Evolutionary conservation across 768 basidiomycete species (phyloP).

Genomic region (Paxillus ammoniavirescens): DNA sequence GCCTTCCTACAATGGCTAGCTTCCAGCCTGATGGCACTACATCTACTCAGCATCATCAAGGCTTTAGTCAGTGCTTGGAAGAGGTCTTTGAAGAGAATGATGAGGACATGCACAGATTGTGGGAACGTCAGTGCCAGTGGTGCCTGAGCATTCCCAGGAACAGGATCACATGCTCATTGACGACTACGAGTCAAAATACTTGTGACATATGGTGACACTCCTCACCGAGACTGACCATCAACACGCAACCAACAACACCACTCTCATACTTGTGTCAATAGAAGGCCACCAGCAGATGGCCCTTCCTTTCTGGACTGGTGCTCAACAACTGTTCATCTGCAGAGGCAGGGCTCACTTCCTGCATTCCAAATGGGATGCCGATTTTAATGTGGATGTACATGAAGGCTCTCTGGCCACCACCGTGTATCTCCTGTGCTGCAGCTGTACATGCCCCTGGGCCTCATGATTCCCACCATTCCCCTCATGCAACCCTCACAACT

Average conservation of each 20-base stretch:
- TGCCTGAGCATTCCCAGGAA: slow-evolving; percentile 54
- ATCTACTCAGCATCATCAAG: slow-evolving; percentile 4
- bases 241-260: slow-evolving; percentile 49
- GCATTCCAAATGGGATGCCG: too few relatives aligned
- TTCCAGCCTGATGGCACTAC: too few relatives aligned
- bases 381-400: slow-evolving; percentile 57
- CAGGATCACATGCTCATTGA: too few relatives aligned
- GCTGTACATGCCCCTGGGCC: slow-evolving; percentile 31
- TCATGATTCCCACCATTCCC: slow-evolving; percentile 27
- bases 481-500: slow-evolving; percentile 37
- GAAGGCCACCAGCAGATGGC: slow-evolving; percentile 51
- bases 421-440: slow-evolving; percentile 55
- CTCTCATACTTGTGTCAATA: slow-evolving; percentile 38
- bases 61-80: slow-evolving; percentile 26
- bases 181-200: slow-evolving; percentile 62
- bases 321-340: slow-evolving; percentile 28
- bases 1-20: too few relatives aligned
- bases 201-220: slow-evolving; percentile 51
- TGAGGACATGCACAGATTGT: slow-evolving; percentile 42
- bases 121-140: slow-evolving; percentile 67
- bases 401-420: slow-evolving; percentile 59
- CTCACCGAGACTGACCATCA: too few relatives aligned
- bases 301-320: too few relatives aligned
- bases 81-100: slow-evolving; percentile 25
- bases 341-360: slow-evolving; percentile 22